phyloP scores from a whole-genome alignment of 129 eudicot genomes.

The Ambrosia trifida region DNA sequence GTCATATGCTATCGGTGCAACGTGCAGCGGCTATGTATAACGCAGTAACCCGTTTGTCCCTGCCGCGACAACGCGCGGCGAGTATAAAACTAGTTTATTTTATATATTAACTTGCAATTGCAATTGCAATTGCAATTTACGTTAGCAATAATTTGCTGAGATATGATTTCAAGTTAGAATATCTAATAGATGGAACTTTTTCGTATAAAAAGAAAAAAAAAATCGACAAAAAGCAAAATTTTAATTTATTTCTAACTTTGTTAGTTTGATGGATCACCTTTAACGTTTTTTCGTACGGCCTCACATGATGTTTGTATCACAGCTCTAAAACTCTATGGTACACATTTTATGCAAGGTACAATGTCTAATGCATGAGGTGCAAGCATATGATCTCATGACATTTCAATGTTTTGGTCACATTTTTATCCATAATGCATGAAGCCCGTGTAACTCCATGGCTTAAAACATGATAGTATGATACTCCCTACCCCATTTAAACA shows the following conservation, averaged over 20 bases:
- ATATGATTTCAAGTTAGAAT: not conserved
- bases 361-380: not conserved
- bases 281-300: not conserved
- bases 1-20: too few species aligned
- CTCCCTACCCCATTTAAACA: not conserved
- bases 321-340: conserved; percentile 1
- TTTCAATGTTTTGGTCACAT: conserved; percentile 14
- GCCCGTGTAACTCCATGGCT: not conserved
- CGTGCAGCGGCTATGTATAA: too few species aligned
- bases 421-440: not conserved
- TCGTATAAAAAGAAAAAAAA: not conserved
- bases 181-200: not conserved
- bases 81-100: not conserved
- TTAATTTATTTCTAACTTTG: not conserved
- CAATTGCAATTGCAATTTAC: not conserved
- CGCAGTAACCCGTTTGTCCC: too few species aligned
- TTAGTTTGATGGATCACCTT: not conserved
- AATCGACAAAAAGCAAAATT: not conserved
- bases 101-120: not conserved
- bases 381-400: not conserved
- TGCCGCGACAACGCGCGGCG: too few species aligned
- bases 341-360: conserved; percentile 3
- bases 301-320: not conserved
- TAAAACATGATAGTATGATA: conserved; percentile 18
- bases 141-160: not conserved